Base-by-base conservation (phyloP, 1,284 basidiomycete genomes). In the Malassezia vespertilionis region DNA sequence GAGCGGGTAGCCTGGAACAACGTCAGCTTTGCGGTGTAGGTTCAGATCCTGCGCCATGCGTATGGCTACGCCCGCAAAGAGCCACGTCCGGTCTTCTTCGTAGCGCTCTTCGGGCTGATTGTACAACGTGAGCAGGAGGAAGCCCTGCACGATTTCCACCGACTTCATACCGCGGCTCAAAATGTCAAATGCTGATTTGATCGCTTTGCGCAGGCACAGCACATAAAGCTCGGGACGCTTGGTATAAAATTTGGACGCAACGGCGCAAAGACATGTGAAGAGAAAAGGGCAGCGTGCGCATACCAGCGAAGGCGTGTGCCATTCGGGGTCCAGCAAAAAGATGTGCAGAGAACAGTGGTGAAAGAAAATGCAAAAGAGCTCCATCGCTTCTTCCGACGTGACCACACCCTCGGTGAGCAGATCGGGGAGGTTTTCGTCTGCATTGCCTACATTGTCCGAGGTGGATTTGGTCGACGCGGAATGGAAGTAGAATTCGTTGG, bases 31-130 rank as follows among this genome's bases (percentile, higher is more conserved):
- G 50, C 91, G 81, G 69, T 95, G 89, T 40, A 97, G 73, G 69
- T 96, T 96, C 39, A 97, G 75, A 72, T 97, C 91, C 14, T 86
- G 91, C 4, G 85, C 91, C 84, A 95, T 90, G 49, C 89, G 82
- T 34, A 75, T 73, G 0, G 75, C 75, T 46, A 76, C 71, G 22
- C 73, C 73, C 47, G 62, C 58, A 56, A 71, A 71, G 31, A 68
- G 56, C 89, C 91, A 97, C 0, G 90, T 96, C 62, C 85, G 82
- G 73, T 97, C 91, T 64, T 95, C 88, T 69, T 97, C 93, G 65
- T 87, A 96, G 14, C 74, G 71, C 54, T 71, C 57, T 11, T 62
- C 56, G 12, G 65, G 71, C 52, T 73, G 71, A 31, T 71, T 69
- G 60, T 72, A 74, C 42, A 69, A 53, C 8, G 67, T 63, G 27